These are phyloP conservation scores for Leccinum pellstonianum DNA, from an alignment of 768 basidiomycete genomes.

Conservation along the genomic window DNA sequence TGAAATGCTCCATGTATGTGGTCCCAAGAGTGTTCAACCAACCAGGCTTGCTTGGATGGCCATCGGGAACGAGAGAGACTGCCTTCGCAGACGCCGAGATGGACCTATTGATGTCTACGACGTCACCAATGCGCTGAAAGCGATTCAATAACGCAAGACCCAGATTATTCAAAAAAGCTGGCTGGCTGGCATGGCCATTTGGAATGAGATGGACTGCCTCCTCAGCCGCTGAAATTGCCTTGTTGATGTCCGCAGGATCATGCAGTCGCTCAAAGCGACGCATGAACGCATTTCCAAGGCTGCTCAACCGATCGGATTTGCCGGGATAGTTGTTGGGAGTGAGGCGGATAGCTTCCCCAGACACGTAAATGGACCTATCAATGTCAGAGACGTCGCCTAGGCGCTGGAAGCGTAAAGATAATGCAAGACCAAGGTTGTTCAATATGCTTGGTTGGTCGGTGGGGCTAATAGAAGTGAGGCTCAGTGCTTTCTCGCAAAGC, in stretches of 20 bases:
- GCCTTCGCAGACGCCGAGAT: too few relatives aligned
- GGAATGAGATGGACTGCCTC: neutral
- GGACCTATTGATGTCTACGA: too few relatives aligned
- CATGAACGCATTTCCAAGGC: neutral
- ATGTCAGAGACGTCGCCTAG: neutral
- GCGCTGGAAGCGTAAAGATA: neutral
- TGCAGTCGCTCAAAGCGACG: neutral
- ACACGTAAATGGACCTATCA: neutral
- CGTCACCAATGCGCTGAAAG: neutral
- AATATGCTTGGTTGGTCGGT: neutral
- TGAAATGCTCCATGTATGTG: too few relatives aligned
- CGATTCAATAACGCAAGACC: neutral
- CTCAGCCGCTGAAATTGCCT: neutral
- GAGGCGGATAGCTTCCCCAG: neutral
- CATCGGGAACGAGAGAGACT: too few relatives aligned
- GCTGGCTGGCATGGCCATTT: neutral
- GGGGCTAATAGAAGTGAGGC: neutral
- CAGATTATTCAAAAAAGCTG: neutral
- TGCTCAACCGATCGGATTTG: neutral
- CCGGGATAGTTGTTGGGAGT: neutral
- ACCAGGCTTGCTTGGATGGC: too few relatives aligned
- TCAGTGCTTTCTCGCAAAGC: too few relatives aligned
- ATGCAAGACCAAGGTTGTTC: neutral
- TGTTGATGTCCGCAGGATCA: neutral
- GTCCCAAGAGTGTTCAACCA: too few relatives aligned